Conservation (phyloP, 2,329 filamentous ascomycete species). For the Xylariales sp. region DNA sequence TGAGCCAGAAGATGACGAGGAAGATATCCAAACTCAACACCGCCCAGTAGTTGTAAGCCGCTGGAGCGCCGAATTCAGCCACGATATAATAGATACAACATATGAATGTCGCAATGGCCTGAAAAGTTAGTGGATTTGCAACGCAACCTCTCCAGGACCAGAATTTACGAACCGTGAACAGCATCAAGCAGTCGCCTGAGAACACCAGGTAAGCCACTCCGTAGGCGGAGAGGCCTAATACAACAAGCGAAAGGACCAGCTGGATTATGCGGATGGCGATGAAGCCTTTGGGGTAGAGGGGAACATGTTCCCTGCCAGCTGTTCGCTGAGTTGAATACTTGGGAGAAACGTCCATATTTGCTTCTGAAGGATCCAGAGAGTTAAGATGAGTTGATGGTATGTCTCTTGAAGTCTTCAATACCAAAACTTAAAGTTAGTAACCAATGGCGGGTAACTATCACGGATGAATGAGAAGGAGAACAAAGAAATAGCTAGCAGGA, state of each 20-base stretch:
- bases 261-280: conserved; percentile 40
- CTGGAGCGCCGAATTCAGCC: conserved; percentile 33
- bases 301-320: conserved; percentile 40
- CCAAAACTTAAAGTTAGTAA: background rate
- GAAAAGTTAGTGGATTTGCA: background rate
- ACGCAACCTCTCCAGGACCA: background rate
- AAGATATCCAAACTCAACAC: conserved; percentile 46
- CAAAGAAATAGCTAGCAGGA: no score
- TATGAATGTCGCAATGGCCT: conserved; percentile 40
- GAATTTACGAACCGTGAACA: conserved; percentile 36
- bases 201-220: conserved; percentile 27
- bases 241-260: conserved; percentile 38
- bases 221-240: conserved; percentile 44
- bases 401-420: background rate
- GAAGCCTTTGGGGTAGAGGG: conserved; percentile 39
- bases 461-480: no score
- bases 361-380: no score
- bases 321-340: conserved; percentile 25
- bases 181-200: conserved; percentile 18
- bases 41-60: conserved; percentile 49
- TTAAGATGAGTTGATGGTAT: background rate
- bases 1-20: conserved; percentile 49
- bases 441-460: no score
- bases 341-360: background rate
- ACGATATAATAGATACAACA: conserved; percentile 42